A percentile compares a stretch with the other conserved stretches of the same genome.
Conservation (phyloP, 2,329 filamentous ascomycete genomes). For the Penicillium thymicola region DNA sequence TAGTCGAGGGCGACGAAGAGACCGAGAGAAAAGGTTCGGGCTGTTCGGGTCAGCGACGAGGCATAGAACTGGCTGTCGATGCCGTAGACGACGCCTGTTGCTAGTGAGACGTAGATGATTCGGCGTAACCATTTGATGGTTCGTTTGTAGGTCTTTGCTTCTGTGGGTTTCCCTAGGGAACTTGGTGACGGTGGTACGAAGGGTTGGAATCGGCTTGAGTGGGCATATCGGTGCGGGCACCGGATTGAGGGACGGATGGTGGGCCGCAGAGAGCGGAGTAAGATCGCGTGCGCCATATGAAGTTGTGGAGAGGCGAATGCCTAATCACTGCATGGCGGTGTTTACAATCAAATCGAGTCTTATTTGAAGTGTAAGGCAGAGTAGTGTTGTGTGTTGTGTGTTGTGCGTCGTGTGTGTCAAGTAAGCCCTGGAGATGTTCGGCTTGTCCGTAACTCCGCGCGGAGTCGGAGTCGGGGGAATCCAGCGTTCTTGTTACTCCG, state of each 20-base stretch:
- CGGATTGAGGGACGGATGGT: constrained; percentile 7
- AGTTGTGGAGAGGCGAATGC: not conserved
- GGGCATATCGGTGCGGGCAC: constrained; percentile 26
- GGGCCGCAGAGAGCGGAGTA: constrained; percentile 20
- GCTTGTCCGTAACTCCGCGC: constrained; percentile 11
- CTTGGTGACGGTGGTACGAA: constrained; percentile 74
- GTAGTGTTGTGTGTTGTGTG: too few species aligned
- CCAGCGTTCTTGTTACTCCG: not conserved
- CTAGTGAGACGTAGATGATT: constrained; percentile 59
- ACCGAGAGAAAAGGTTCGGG: constrained; percentile 77
- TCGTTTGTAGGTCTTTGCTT: constrained; percentile 68
- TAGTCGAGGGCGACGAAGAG: constrained; percentile 85
- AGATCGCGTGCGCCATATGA: constrained; percentile 20
- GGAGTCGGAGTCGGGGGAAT: constrained; percentile 3
- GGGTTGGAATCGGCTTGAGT: constrained; percentile 55
- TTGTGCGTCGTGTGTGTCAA: not conserved
- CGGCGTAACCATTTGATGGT: constrained; percentile 75
- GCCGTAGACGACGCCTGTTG: constrained; percentile 62
- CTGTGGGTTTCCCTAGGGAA: constrained; percentile 69
- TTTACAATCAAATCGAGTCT: not conserved
- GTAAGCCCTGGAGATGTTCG: not conserved
- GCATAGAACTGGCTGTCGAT: constrained; percentile 75
- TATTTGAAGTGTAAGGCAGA: not conserved
- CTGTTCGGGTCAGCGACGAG: constrained; percentile 70
- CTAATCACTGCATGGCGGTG: constrained; percentile 15